These are phyloP conservation scores for Styphnolobium japonicum DNA, from an alignment of 306 rosid genomes.

Conservation along the genomic window DNA sequence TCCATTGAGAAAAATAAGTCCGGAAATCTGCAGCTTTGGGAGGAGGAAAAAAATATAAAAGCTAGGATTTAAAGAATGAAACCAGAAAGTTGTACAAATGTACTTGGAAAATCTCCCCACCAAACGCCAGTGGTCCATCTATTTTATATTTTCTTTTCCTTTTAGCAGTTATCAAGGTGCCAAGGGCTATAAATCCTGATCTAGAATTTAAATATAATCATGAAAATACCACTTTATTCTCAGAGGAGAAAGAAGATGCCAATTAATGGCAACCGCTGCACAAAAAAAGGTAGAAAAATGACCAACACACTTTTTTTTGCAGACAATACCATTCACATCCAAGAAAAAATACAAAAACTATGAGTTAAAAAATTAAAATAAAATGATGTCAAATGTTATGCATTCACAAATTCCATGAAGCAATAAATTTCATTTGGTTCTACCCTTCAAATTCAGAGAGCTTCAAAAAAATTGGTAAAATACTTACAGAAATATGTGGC, in stretches of 20 bases:
- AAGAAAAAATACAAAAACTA: background rate
- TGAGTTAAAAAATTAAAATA: background rate
- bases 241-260: no score
- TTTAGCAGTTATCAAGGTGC: no score
- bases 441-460: conserved; percentile 16
- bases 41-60: conserved; percentile 6
- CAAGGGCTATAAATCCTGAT: no score
- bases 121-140: no score
- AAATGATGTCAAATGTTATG: background rate
- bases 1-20: background rate
- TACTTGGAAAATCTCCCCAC: conserved; percentile 4
- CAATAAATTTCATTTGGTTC: background rate
- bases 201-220: no score
- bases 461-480: conserved; percentile 25
- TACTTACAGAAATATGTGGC: conserved; percentile 80
- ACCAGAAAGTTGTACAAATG: conserved; percentile 8
- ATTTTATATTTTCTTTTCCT: no score
- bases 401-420: conserved; percentile 17
- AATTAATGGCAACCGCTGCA: no score
- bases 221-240: no score
- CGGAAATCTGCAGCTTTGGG: background rate
- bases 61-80: conserved; percentile 8
- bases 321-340: conserved; percentile 4
- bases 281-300: background rate
- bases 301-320: conserved; percentile 3